Evolutionary conservation across 148 eudicot genomes (phyloP).

Genomic region (Fagopyrum esculentum): DNA sequence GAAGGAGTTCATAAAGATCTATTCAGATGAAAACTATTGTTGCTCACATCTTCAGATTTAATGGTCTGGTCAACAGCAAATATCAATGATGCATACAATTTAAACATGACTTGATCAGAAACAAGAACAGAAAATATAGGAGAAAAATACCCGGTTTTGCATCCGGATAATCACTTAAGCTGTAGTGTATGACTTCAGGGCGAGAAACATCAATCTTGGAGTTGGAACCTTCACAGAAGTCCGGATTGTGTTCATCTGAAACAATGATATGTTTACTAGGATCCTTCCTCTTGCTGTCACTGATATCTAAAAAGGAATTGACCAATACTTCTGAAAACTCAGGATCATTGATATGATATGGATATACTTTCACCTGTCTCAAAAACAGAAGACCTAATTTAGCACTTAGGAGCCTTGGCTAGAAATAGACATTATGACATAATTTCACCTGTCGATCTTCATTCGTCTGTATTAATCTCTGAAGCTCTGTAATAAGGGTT

Average conservation of each 20-base stretch:
- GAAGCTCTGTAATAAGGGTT: slow-evolving; percentile 58
- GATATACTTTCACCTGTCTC: slow-evolving; percentile 54
- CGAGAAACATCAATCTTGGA: slow-evolving; percentile 18
- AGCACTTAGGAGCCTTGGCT: background rate
- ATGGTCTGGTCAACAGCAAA: background rate
- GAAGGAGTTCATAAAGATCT: too few relatives aligned
- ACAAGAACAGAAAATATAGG: too few relatives aligned
- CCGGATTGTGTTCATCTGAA: slow-evolving; percentile 22
- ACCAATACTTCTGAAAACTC: slow-evolving; percentile 85
- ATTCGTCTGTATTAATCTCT: slow-evolving; percentile 50
- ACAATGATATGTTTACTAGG: slow-evolving; percentile 19
- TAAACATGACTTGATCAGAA: background rate
- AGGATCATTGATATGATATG: slow-evolving; percentile 79
- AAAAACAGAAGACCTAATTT: background rate
- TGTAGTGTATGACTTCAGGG: slow-evolving; percentile 33
- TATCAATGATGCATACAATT: background rate
- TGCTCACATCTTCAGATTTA: too few relatives aligned
- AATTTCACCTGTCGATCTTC: slow-evolving; percentile 54
- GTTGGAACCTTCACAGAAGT: slow-evolving; percentile 27
- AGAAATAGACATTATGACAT: background rate
- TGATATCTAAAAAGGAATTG: slow-evolving; percentile 69
- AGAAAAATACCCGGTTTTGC: slow-evolving; percentile 71
- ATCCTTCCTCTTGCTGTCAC: slow-evolving; percentile 20
- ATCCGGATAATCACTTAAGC: slow-evolving; percentile 63
- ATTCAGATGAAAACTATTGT: too few relatives aligned